phyloP scores from a whole-genome alignment of 345 rosid genomes.

The Draba incana region DNA sequence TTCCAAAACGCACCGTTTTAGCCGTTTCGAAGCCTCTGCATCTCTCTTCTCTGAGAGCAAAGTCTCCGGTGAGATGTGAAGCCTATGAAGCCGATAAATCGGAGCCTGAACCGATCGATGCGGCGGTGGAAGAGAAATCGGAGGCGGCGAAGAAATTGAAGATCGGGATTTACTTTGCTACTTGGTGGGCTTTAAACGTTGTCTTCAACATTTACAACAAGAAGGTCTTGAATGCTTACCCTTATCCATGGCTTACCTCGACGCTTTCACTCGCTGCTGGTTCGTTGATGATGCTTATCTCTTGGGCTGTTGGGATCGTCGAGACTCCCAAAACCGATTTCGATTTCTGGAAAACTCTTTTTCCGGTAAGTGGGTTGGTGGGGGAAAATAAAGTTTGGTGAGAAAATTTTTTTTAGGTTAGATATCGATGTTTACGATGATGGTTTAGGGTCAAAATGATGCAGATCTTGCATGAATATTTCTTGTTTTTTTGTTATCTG shows the following conservation, averaged over 20 bases:
- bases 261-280: constrained; percentile 94
- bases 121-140: constrained; percentile 41
- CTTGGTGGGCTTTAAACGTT: constrained; percentile 98
- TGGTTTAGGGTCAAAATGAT: constrained; percentile 34
- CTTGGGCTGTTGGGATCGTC: constrained; percentile 86
- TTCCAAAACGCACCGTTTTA: constrained; percentile 36
- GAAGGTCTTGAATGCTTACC: constrained; percentile 94
- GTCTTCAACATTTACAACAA: constrained; percentile 96
- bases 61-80: constrained; percentile 54
- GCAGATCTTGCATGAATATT: constrained; percentile 48
- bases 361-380: constrained; percentile 76
- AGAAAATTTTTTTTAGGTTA: constrained; percentile 24
- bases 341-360: constrained; percentile 91
- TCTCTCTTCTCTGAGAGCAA: constrained; percentile 47
- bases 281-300: constrained; percentile 94
- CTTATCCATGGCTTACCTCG: constrained; percentile 97
- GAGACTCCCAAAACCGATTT: constrained; percentile 91
- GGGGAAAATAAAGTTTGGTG: constrained; percentile 35
- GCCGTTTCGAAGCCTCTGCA: constrained; percentile 67
- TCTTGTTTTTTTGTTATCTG: constrained; percentile 39
- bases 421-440: constrained; percentile 33
- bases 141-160: constrained; percentile 65
- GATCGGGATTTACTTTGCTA: constrained; percentile 90
- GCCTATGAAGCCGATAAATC: constrained; percentile 88
- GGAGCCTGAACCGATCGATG: constrained; percentile 54